These are phyloP conservation scores for Poa annua DNA, from an alignment of 176 grass and related monocot species.

Conservation along the genomic window DNA sequence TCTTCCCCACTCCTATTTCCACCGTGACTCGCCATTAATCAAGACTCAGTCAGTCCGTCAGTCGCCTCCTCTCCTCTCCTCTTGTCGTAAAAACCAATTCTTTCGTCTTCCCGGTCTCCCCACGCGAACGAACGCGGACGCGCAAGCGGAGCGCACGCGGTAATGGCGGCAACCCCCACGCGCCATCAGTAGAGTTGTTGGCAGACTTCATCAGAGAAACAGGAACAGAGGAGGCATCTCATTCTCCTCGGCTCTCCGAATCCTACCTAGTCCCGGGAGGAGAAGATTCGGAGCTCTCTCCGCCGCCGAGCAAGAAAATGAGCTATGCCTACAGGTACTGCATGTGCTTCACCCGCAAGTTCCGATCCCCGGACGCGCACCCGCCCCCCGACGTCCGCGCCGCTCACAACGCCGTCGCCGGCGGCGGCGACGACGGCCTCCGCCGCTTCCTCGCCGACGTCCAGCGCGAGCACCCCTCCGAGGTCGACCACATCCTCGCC, in stretches of 20 bases:
- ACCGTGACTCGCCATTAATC: neutral
- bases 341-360: conserved; percentile 92
- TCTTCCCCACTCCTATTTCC: conserved; percentile 11
- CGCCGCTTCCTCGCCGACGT: conserved; percentile 49
- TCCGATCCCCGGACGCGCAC: conserved; percentile 56
- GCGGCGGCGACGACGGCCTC: conserved; percentile 23
- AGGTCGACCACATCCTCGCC: conserved; percentile 49
- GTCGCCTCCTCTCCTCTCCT: neutral
- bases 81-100: neutral
- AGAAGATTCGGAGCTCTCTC: neutral
- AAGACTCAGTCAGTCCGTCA: neutral
- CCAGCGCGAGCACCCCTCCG: conserved; percentile 54
- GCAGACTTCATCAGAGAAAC: neutral
- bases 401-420: conserved; percentile 22
- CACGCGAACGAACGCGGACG: neutral
- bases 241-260: conserved; percentile 9
- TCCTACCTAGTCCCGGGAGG: neutral
- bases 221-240: conserved; percentile 21
- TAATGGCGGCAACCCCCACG: conserved; percentile 23
- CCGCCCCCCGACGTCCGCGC: conserved; percentile 68
- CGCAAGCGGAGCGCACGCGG: conserved; percentile 3
- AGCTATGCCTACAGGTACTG: conserved; percentile 65
- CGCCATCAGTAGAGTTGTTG: neutral
- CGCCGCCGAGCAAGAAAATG: conserved; percentile 14
- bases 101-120: neutral